Percentiles rank a stretch among this genome's conserved stretches.
Conservation (phyloP, 345 rosid genomes). For the Populus davidiana region DNA sequence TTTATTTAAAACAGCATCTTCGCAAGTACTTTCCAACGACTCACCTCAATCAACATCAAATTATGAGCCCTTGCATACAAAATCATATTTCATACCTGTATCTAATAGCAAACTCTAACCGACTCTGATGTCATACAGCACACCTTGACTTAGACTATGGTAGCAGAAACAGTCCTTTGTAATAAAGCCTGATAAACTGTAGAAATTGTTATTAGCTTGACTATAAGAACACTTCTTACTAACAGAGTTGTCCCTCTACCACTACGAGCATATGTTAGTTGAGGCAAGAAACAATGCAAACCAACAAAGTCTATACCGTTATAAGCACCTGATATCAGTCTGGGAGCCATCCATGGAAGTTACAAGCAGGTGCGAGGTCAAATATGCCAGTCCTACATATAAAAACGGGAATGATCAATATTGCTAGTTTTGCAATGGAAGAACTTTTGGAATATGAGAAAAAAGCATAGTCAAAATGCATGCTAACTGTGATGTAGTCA, state of each 20-base stretch:
- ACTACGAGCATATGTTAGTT: not conserved
- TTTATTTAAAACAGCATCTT: constrained; percentile 27
- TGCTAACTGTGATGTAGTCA: no score
- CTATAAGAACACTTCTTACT: not conserved
- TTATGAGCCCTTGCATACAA: not conserved
- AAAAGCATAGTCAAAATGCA: not conserved
- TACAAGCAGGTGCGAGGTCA: not conserved
- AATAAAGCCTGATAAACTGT: not conserved
- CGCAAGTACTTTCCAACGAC: constrained; percentile 13
- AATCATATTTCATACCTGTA: not conserved
- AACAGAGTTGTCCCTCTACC: not conserved
- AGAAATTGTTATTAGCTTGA: not conserved
- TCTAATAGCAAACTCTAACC: not conserved
- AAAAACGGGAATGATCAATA: not conserved
- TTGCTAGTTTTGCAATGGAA: not conserved
- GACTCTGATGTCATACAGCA: constrained; percentile 1
- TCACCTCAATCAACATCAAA: constrained; percentile 9
- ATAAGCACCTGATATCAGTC: not conserved
- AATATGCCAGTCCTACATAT: not conserved
- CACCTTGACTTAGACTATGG: not conserved
- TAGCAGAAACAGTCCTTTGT: not conserved
- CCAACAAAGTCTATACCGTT: not conserved
- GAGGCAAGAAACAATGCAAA: not conserved
- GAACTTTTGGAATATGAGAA: not conserved
- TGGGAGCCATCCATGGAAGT: not conserved